These are phyloP conservation scores for Mucor irregularis DNA, from an alignment of 371 early-diverging fungal species.

Conservation along the genomic window DNA sequence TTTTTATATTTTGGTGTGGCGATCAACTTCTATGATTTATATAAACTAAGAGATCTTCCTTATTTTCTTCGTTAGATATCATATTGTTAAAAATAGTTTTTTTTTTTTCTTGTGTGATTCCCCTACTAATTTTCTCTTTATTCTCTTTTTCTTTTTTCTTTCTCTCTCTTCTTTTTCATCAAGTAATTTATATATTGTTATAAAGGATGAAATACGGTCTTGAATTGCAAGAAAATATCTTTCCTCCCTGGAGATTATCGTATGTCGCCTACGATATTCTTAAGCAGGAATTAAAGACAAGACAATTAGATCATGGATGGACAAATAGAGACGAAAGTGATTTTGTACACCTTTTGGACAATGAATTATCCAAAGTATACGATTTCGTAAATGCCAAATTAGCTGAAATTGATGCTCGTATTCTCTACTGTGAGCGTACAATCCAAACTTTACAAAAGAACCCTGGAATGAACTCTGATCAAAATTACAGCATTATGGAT, in stretches of 20 bases:
- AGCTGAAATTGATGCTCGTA: conserved; percentile 83
- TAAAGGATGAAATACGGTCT: conserved; percentile 45
- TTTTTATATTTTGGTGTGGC: not conserved
- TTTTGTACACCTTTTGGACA: conserved; percentile 79
- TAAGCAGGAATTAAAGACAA: conserved; percentile 78
- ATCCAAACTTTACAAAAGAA: conserved; percentile 45
- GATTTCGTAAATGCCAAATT: conserved; percentile 86
- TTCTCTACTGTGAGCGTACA: conserved; percentile 71
- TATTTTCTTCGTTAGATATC: not conserved
- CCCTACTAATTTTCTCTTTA: not conserved
- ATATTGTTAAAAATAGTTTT: not conserved
- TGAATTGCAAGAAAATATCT: conserved; percentile 45
- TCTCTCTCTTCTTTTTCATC: conserved; percentile 9
- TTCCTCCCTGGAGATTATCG: conserved; percentile 80
- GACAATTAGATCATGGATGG: conserved; percentile 51
- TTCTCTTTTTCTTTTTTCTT: conserved; percentile 7
- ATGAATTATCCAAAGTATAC: conserved; percentile 86
- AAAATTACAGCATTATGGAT: conserved; percentile 67
- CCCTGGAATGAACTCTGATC: conserved; percentile 40
- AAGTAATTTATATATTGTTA: conserved; percentile 5
- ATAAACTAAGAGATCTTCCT: not conserved
- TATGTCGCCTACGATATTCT: conserved; percentile 92
- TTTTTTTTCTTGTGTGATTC: not conserved
- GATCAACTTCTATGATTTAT: not conserved
- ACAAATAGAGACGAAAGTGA: conserved; percentile 75